These are phyloP conservation scores for Hymenoscyphus occultus DNA, from an alignment of 2,329 filamentous ascomycete genomes.

Conservation along the genomic window DNA sequence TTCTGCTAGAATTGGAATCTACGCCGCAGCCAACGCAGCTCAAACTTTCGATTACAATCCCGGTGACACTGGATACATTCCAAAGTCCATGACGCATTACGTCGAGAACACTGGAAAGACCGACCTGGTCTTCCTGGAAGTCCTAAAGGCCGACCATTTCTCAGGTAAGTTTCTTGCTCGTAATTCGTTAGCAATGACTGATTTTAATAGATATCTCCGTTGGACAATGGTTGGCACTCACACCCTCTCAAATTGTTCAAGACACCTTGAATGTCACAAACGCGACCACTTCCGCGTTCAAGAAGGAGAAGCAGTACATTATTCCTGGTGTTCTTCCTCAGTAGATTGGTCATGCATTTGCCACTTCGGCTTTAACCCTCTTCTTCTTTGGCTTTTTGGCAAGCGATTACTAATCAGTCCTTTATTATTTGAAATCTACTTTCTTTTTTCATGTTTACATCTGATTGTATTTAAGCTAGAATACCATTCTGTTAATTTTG, in stretches of 20 bases:
- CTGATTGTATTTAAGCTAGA: too few relatives aligned
- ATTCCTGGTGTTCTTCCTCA: constrained; percentile 34
- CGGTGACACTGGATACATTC: constrained; percentile 75
- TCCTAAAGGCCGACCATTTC: constrained; percentile 70
- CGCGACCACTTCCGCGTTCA: constrained; percentile 40
- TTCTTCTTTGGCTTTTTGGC: too few relatives aligned
- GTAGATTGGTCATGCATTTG: neutral
- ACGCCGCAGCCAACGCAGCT: constrained; percentile 64
- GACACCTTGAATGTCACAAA: constrained; percentile 51
- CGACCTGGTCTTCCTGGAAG: constrained; percentile 71
- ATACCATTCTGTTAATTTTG: too few relatives aligned
- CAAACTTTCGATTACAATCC: constrained; percentile 73
- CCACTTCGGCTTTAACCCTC: too few relatives aligned
- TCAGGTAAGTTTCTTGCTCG: constrained; percentile 22
- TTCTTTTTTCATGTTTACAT: too few relatives aligned
- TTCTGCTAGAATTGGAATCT: constrained; percentile 70
- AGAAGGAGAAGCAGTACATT: constrained; percentile 46
- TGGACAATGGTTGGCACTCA: constrained; percentile 48
- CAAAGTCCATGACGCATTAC: constrained; percentile 75
- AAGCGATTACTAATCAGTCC: too few relatives aligned
- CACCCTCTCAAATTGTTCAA: constrained; percentile 54
- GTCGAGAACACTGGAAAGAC: constrained; percentile 80
- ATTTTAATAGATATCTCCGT: constrained; percentile 39
- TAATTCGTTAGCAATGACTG: constrained; percentile 16
- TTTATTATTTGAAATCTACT: too few relatives aligned